A percentile compares a stretch with the other conserved stretches of the same genome.
Conservation (phyloP, 129 eudicot genomes). For the Pseudognaphalium luteoalbum region DNA sequence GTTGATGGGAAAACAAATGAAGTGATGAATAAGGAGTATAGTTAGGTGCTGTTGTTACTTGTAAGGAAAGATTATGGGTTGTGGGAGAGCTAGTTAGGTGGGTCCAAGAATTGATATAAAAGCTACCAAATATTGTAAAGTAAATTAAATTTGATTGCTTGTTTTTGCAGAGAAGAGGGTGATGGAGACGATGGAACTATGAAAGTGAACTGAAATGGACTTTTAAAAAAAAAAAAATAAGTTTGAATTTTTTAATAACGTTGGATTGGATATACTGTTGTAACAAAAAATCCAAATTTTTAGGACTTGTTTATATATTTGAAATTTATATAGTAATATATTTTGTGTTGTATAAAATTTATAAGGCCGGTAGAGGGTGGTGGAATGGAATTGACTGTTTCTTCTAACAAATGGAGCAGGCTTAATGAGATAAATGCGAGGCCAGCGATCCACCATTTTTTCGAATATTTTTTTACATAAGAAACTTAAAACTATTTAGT, state of each 20-base stretch:
- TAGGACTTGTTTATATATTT: constrained; percentile 13
- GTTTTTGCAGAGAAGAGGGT: constrained; percentile 31
- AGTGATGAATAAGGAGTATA: constrained; percentile 26
- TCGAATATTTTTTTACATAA: neutral
- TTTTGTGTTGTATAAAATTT: neutral
- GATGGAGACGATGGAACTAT: constrained; percentile 36
- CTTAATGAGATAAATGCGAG: neutral
- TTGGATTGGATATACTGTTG: constrained; percentile 27
- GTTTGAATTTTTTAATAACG: constrained; percentile 4
- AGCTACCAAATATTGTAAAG: constrained; percentile 41
- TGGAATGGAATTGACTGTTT: constrained; percentile 15
- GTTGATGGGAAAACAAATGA: constrained; percentile 29
- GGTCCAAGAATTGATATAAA: constrained; percentile 65
- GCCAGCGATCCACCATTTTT: neutral
- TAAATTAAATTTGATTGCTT: constrained; percentile 33
- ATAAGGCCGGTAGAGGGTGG: constrained; percentile 21
- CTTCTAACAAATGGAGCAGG: constrained; percentile 18
- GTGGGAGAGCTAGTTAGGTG: constrained; percentile 40
- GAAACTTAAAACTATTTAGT: too few relatives aligned
- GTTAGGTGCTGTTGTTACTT: constrained; percentile 42
- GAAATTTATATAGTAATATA: neutral
- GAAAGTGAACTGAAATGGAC: constrained; percentile 11
- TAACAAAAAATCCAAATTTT: constrained; percentile 1
- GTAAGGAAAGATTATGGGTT: constrained; percentile 34
- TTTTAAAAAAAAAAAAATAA: neutral